Conservation (phyloP, 2,329 filamentous ascomycete species). For the Hypomyces rosellus region DNA sequence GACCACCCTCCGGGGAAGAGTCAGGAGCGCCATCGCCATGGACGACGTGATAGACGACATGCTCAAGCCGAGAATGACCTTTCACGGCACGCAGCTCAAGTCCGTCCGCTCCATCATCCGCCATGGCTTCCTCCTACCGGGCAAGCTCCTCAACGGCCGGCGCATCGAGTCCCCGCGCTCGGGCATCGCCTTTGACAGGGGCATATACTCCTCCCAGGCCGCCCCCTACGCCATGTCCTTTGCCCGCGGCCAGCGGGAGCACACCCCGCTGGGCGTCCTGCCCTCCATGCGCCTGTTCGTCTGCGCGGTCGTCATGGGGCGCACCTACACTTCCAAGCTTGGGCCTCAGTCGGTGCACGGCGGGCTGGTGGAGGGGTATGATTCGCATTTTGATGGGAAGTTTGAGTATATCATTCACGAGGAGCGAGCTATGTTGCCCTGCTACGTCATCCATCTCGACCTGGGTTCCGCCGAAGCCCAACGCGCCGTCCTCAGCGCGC, state of each 20-base stretch:
- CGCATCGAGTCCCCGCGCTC: slow-evolving; percentile 14
- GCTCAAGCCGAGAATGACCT: slow-evolving; percentile 29
- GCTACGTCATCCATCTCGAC: slow-evolving; percentile 41
- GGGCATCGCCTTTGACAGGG: slow-evolving; percentile 33
- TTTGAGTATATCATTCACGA: slow-evolving; percentile 40
- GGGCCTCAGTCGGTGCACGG: slow-evolving; percentile 11
- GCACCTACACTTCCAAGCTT: slow-evolving; percentile 22
- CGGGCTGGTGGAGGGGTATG: slow-evolving; percentile 22
- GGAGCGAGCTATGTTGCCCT: slow-evolving; percentile 35
- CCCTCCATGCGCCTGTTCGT: slow-evolving; percentile 37
- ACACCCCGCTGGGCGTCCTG: slow-evolving; percentile 24
- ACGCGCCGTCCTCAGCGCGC: slow-evolving; percentile 15
- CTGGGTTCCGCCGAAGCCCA: slow-evolving; percentile 27
- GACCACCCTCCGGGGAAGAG: slow-evolving; percentile 6
- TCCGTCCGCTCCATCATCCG: slow-evolving; percentile 37
- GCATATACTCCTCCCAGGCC: slow-evolving; percentile 40
- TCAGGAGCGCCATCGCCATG: slow-evolving; percentile 4
- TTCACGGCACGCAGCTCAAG: slow-evolving; percentile 32
- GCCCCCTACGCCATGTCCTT: slow-evolving; percentile 33
- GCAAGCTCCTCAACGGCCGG: slow-evolving; percentile 16
- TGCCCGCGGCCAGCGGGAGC: slow-evolving; percentile 21
- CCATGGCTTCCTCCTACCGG: slow-evolving; percentile 36
- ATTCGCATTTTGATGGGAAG: slow-evolving; percentile 32
- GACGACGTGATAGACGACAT: slow-evolving; percentile 32
- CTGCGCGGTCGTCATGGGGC: slow-evolving; percentile 41